A percentile compares a stretch with the other conserved stretches of the same genome.
Conservation (phyloP, 768 basidiomycete genomes). For the Crassisporium funariophilum region DNA sequence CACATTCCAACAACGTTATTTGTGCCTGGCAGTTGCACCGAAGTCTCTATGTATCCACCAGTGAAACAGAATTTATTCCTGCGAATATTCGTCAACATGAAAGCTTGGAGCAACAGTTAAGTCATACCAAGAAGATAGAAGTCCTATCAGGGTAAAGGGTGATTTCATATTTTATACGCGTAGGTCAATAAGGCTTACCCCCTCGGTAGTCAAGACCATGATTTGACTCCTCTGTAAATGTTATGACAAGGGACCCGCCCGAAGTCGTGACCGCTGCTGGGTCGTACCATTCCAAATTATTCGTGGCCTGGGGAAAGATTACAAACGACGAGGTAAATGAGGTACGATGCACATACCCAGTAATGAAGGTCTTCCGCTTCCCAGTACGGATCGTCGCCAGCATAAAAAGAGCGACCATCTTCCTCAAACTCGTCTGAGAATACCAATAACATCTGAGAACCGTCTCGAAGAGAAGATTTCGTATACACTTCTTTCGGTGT, state of each 20-base stretch:
- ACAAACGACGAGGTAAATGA: background rate
- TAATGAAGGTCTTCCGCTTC: constrained; percentile 79
- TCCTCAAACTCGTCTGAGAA: constrained; percentile 84
- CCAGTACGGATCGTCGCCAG: constrained; percentile 86
- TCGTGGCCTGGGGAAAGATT: constrained; percentile 45
- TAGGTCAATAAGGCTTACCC: constrained; percentile 30
- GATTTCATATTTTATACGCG: background rate
- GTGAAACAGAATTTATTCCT: constrained; percentile 97
- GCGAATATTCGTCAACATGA: constrained; percentile 51
- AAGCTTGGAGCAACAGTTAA: no score
- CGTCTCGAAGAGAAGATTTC: constrained; percentile 59
- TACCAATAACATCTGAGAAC: constrained; percentile 56
- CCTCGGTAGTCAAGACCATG: constrained; percentile 77
- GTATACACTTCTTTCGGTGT: constrained; percentile 60
- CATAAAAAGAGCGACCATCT: constrained; percentile 76
- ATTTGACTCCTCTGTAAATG: constrained; percentile 61
- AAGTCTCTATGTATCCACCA: constrained; percentile 75
- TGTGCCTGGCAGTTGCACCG: constrained; percentile 67
- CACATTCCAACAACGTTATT: constrained; percentile 69
- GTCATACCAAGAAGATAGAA: background rate
- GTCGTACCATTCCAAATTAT: constrained; percentile 88
- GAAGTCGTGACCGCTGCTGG: constrained; percentile 72
- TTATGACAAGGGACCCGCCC: constrained; percentile 65
- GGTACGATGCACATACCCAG: constrained; percentile 53
- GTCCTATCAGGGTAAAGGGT: background rate